phyloP scores from a whole-genome alignment of 352 stramenopile genomes.

The Pythium coloratum region DNA sequence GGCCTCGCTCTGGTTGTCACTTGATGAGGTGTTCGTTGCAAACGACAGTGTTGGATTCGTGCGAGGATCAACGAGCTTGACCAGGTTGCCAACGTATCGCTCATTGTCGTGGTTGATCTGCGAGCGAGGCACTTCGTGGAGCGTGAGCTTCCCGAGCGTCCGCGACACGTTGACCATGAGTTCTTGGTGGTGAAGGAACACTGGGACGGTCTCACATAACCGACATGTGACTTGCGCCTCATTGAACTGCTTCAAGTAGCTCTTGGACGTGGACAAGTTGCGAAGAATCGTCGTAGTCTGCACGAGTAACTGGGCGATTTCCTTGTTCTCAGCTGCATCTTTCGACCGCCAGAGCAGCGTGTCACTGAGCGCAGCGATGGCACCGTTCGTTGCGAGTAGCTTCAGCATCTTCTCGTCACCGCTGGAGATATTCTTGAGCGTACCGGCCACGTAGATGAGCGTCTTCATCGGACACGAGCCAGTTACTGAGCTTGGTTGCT shows the following conservation, averaged over 20 bases:
- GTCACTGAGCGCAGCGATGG: slow-evolving; percentile 55
- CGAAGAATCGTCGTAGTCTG: slow-evolving; percentile 67
- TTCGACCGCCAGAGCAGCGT: slow-evolving; percentile 45
- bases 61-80: slow-evolving; percentile 44
- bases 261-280: slow-evolving; percentile 63
- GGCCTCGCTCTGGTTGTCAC: slow-evolving; percentile 37
- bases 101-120: slow-evolving; percentile 59
- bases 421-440: slow-evolving; percentile 75
- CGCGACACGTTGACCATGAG: slow-evolving; percentile 78
- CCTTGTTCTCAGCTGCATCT: slow-evolving; percentile 33
- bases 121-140: slow-evolving; percentile 67
- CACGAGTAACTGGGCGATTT: slow-evolving; percentile 71
- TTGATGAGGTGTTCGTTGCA: not conserved
- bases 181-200: slow-evolving; percentile 58
- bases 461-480: slow-evolving; percentile 33
- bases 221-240: slow-evolving; percentile 45
- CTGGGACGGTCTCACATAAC: slow-evolving; percentile 46
- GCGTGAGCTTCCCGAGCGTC: slow-evolving; percentile 79
- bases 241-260: slow-evolving; percentile 71
- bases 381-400: slow-evolving; percentile 61
- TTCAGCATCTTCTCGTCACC: slow-evolving; percentile 57
- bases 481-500: not conserved
- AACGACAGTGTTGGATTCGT: slow-evolving; percentile 45
- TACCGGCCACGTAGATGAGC: slow-evolving; percentile 71
- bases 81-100: slow-evolving; percentile 41